Evolutionary conservation across 257 asterid genomes (phyloP).

Genomic region (Salvia splendens): DNA sequence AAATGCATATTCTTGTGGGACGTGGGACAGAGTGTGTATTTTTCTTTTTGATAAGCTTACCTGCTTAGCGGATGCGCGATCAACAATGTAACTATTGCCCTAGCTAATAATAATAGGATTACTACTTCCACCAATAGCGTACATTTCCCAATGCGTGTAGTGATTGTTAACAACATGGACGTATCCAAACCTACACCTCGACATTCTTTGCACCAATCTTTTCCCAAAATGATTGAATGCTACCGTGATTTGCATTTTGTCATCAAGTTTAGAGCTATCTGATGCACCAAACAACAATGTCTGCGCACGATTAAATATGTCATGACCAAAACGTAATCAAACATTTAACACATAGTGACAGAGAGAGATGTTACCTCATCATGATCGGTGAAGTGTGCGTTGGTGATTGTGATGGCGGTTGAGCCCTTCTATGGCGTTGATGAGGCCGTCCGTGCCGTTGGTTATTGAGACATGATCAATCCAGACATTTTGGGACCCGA

Average conservation of each 20-base stretch:
- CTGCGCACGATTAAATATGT: not conserved
- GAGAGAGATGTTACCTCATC: conserved; percentile 66
- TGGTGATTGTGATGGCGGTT: conserved; percentile 74
- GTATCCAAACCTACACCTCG: conserved; percentile 72
- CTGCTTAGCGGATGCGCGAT: conserved; percentile 66
- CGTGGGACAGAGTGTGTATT: too few species aligned
- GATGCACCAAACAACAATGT: conserved; percentile 30
- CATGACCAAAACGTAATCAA: too few species aligned
- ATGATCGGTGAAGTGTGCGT: conserved; percentile 85
- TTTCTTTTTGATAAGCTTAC: conserved; percentile 36
- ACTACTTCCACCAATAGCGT: conserved; percentile 88
- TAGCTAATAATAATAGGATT: conserved; percentile 85
- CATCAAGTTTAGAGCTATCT: conserved; percentile 12
- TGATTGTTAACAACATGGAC: conserved; percentile 88
- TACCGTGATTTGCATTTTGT: conserved; percentile 72
- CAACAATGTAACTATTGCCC: conserved; percentile 78
- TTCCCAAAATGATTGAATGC: conserved; percentile 91
- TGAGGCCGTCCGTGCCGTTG: conserved; percentile 56
- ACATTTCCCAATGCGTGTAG: conserved; percentile 94
- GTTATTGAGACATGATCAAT: conserved; percentile 85
- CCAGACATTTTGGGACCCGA: conserved; percentile 70
- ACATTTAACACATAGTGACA: too few species aligned
- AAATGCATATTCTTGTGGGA: too few species aligned
- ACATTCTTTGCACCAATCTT: conserved; percentile 88
- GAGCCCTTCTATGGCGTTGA: conserved; percentile 70